phyloP scores from a whole-genome alignment of 768 basidiomycete species.

The Tephrocybe sp. region DNA sequence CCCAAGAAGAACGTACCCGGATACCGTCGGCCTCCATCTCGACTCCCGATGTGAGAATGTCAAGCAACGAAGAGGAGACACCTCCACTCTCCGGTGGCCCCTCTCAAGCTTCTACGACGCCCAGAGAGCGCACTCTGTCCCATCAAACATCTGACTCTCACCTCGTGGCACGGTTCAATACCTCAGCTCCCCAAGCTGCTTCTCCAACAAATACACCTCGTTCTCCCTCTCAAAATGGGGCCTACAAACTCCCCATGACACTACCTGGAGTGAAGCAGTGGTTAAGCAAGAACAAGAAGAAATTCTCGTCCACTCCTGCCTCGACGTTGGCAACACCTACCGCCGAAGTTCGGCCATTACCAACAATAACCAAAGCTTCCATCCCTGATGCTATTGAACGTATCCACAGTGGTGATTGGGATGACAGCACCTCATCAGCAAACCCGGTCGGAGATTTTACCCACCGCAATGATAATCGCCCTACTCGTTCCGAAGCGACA shows the following conservation, averaged over 20 bases:
- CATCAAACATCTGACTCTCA: constrained; percentile 72
- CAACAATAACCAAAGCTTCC: constrained; percentile 59
- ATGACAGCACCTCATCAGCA: constrained; percentile 55
- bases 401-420: constrained; percentile 70
- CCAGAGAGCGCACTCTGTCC: constrained; percentile 59
- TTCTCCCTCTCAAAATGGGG: constrained; percentile 35
- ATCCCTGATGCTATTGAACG: constrained; percentile 64
- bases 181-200: constrained; percentile 44
- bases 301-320: constrained; percentile 41
- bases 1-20: constrained; percentile 68
- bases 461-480: constrained; percentile 4
- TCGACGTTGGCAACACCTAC: constrained; percentile 21
- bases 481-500: constrained; percentile 21
- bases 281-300: constrained; percentile 63
- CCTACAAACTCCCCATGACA: constrained; percentile 63
- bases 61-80: constrained; percentile 48
- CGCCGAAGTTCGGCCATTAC: constrained; percentile 28
- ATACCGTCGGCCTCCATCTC: constrained; percentile 44
- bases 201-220: constrained; percentile 35
- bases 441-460: constrained; percentile 35
- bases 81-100: constrained; percentile 40
- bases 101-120: constrained; percentile 46
- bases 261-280: constrained; percentile 80
- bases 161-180: constrained; percentile 52
- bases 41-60: constrained; percentile 41